phyloP scores from a whole-genome alignment of 352 stramenopile species.

The Lagenidium giganteum region DNA sequence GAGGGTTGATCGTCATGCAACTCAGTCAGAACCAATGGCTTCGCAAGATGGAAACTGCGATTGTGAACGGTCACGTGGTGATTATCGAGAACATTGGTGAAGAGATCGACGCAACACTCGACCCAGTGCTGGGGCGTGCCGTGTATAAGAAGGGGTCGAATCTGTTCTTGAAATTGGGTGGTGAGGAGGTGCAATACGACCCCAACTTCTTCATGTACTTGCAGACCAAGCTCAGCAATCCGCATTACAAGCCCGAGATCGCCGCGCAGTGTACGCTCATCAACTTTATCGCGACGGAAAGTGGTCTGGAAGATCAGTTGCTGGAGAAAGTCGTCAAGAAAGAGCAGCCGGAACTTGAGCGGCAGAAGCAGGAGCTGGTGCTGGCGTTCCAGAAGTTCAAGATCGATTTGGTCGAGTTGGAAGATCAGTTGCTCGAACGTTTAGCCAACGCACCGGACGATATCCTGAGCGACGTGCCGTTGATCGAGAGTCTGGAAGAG shows the following conservation, averaged over 20 bases:
- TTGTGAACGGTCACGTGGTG: constrained; percentile 93
- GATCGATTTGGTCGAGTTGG: constrained; percentile 94
- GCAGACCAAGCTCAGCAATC: constrained; percentile 96
- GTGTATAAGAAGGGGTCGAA: constrained; percentile 96
- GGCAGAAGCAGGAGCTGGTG: constrained; percentile 92
- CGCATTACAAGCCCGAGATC: constrained; percentile 98
- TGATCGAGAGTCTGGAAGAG: constrained; percentile 95
- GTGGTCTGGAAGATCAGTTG: constrained; percentile 94
- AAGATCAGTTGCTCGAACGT: constrained; percentile 94
- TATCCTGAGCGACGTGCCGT: constrained; percentile 94
- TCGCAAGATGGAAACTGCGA: constrained; percentile 90
- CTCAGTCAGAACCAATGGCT: constrained; percentile 96
- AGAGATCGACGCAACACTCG: constrained; percentile 96
- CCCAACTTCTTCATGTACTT: constrained; percentile 95
- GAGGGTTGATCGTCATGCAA: constrained; percentile 91
- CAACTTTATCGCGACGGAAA: constrained; percentile 98
- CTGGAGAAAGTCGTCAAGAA: constrained; percentile 95
- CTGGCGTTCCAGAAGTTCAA: constrained; percentile 93
- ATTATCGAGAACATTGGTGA: constrained; percentile 98
- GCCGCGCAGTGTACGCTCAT: constrained; percentile 96
- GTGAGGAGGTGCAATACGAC: constrained; percentile 97
- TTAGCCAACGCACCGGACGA: constrained; percentile 95
- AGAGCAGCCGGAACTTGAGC: constrained; percentile 93
- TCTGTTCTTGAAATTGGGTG: constrained; percentile 92
- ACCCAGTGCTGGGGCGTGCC: constrained; percentile 92